Base-by-base conservation (phyloP, 2,329 filamentous ascomycete genomes). In the Cladosporium phlei region DNA sequence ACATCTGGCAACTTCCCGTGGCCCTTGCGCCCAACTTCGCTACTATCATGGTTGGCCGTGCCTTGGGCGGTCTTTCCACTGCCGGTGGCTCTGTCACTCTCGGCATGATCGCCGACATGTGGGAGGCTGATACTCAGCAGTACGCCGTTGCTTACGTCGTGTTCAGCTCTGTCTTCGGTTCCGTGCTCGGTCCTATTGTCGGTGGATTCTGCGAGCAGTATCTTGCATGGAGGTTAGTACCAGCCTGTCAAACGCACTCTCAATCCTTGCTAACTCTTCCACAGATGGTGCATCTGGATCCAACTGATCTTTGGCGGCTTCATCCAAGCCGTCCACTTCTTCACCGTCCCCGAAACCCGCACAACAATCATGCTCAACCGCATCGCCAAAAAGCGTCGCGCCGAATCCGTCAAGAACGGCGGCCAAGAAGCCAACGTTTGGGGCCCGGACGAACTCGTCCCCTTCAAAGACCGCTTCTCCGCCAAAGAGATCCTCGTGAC, bases 281-380 rank as follows among this genome's bases (percentile, higher is more conserved):
- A n/a, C 38, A 60, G 78, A 58, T 90, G 85, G 85, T 80, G 74
- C 45, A 90, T 93, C 62, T 94, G 88, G 88, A 86, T 93, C 51
- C 88, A 94, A 67, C 78, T 93, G 55, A 89, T 91, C 58, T 82
- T 93, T 44, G 86, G 87, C 24, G 85, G 71, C 5, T 74, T 79
- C 38, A 79, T 90, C 10, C 86, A 91, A 61, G 20, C 79, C 3
- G 61, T 86, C 3, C 64, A 66, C 51, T 63, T 62, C 54, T 58
- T 84, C 39, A 61, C 86, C 44, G 87, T 93, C 1, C 88, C 87
- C 1, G 88, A 94, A 64, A 94, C 88, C 0, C 78, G 88, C 46
- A 80, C 82, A 0, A 91, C 85, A 2, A 80, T 89, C 52, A 75
- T 93, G 71, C 82, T 94, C 75, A 83, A 93, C 68, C 73, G 73